Evolutionary conservation across 164 flowering plant genomes (phyloP).

Genomic region (Kalanchoe fedtschenkoi): DNA sequence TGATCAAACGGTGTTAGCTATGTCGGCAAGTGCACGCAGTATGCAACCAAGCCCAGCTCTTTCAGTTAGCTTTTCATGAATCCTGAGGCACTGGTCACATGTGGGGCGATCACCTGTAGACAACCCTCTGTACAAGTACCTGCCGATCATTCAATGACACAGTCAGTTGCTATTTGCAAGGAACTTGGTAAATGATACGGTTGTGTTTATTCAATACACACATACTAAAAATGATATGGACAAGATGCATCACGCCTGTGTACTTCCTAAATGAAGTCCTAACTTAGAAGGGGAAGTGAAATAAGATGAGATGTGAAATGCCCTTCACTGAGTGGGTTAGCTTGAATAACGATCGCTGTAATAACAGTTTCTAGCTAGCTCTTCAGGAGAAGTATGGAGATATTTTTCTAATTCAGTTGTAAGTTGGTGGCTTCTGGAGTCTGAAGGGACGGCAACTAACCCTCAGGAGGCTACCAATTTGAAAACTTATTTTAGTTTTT

Average conservation of each 20-base stretch:
- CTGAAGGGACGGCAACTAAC: not conserved
- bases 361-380: not conserved
- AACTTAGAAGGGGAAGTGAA: not conserved
- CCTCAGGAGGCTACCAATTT: too few species aligned
- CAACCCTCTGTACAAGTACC: slow-evolving; percentile 87
- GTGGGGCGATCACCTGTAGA: slow-evolving; percentile 95
- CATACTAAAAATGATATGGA: not conserved
- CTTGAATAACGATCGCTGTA: not conserved
- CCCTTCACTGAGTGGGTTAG: too few species aligned
- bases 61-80: slow-evolving; percentile 83
- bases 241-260: too few species aligned
- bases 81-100: slow-evolving; percentile 84
- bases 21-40: slow-evolving; percentile 69
- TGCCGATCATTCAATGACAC: slow-evolving; percentile 12
- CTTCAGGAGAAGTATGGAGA: not conserved
- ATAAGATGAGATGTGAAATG: not conserved
- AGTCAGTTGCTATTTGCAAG: not conserved
- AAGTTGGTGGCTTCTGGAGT: not conserved
- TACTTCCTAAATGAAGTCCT: not conserved
- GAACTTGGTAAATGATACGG: not conserved
- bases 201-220: not conserved
- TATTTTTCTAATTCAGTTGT: not conserved
- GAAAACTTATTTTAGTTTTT: too few species aligned
- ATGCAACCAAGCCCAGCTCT: slow-evolving; percentile 85
- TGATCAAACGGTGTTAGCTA: slow-evolving; percentile 61